Evolutionary conservation across 179 eudicot species (phyloP), one percentile per base, ranked within the genome.

Genomic region (Actinidia chinensis): DNA sequence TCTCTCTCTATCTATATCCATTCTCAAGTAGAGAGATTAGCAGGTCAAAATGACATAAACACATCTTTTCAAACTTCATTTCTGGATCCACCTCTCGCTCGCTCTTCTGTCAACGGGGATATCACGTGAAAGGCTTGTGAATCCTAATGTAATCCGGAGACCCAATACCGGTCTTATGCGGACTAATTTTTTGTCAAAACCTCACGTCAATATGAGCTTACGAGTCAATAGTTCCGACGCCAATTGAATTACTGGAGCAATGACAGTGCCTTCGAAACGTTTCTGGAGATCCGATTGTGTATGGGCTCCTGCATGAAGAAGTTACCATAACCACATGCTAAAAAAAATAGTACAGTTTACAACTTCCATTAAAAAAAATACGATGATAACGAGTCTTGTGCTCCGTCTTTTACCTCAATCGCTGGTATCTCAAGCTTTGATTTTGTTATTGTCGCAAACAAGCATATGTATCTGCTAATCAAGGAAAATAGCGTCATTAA

Each of bases 381-480:
- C 66, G 25, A 59, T 14, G 56, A 59, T 71, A 82, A 63, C 15
- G 36, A 4, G n/a, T 20, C 13, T n/a, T 47, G 63, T 10, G 58
- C 44, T 20, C 17, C 0, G 8, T 18, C 44, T 43, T 71, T 68
- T 90, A 91, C 98, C 91, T 85, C 72, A 3, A 83, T 68, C 48
- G 55, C 69, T 58, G 92, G 93, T 43, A 95, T 77, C 77, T 91
- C 90, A 79, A 95, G 90, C 69, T 86, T 89, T 73, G 90, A 87
- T 69, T 89, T 90, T 2, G 98, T 95, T 81, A 95, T 93, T 18
- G 93, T 93, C 90, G 93, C 98, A 42, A 84, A 95, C 72, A 95
- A 81, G 82, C 72, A 93, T 81, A 95, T 91, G 77, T 93, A 94
- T 80, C 98, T 94, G 93, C 43, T 77, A 84, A 71, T 47, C 47